Conservation (phyloP, 768 basidiomycete genomes). For the Royoungia palumana region DNA sequence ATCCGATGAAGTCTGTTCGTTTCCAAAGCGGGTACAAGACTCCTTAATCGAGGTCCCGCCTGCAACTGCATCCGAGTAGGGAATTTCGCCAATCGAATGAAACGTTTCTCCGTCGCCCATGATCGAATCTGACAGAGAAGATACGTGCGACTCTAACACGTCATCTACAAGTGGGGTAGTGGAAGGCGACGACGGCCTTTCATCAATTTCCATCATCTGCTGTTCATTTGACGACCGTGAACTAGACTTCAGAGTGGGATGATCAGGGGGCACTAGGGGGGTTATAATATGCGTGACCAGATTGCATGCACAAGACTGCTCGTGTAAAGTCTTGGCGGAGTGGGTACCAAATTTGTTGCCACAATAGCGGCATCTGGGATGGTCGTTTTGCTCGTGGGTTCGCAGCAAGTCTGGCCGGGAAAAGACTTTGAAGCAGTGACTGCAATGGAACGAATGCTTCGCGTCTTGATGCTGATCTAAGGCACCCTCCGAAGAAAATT, state of each 20-base stretch:
- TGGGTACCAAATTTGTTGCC: background rate
- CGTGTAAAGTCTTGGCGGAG: constrained; percentile 2
- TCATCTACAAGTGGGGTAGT: background rate
- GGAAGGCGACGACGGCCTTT: background rate
- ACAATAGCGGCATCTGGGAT: constrained; percentile 11
- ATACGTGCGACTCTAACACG: background rate
- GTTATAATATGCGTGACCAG: background rate
- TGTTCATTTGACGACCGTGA: background rate
- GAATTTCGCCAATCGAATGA: constrained; percentile 1
- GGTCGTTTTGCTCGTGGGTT: background rate
- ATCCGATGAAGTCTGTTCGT: constrained; percentile 2
- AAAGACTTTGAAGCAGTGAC: background rate
- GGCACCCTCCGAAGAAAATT: constrained; percentile 5
- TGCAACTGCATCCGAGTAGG: background rate
- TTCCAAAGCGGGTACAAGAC: constrained; percentile 5
- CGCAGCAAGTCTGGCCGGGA: background rate
- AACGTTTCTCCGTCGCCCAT: constrained; percentile 8
- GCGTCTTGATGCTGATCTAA: constrained; percentile 9
- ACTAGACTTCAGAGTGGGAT: background rate
- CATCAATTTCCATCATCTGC: background rate
- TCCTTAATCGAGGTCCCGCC: background rate
- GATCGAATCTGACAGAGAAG: constrained; percentile 3
- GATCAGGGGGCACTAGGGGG: background rate
- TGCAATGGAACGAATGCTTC: constrained; percentile 11
- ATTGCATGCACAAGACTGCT: background rate